Base-by-base conservation (phyloP, 139 green algal species). In the Chlorella sp. region DNA sequence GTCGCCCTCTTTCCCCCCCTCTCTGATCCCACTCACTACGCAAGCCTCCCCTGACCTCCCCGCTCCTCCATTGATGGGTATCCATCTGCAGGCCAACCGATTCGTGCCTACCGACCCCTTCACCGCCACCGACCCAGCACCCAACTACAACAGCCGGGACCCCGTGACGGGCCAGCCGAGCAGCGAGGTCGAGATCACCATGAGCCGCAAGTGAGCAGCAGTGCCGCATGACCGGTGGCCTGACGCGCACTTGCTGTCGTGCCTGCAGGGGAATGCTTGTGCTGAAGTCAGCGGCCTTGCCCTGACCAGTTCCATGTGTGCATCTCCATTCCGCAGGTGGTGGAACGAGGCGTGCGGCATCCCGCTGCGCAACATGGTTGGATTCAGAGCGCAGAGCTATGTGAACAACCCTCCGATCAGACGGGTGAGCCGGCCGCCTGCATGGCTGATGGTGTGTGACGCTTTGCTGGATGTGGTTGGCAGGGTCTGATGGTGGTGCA, bases 151-250 rank as follows among this genome's bases (percentile, higher is more conserved):
- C 16, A 39, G 32, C 32, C 71, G 78, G 39, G 78, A 83, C 39
- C 78, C 78, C 0, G 78, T 83, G 21, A 83, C 78, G 3, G 78
- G 78, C 39, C 57, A 83, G 78, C 78, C 78, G 24, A 61, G 39
- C 28, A 40, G 61, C 0, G 78, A 83, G 22, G 36, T 83, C 36
- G 78, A 83, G 37, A 83, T 83, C 78, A 83, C 78, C 78, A 83
- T 83, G 78, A 83, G 78, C 78, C 39, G 78, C 26, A n/a, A 83
- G 78, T 83, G 78, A 83, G 78, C 3, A 3, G 32, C n/a, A 19
- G 16, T 2, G 48, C 48, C 9, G 48, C 48, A 16, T 57, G 48
- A 57, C 7, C 9, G 5, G 48, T 9, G 9, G 48, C 48, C 48
- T 57, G 9, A 30, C 64, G 64, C 64, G 64, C 64, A 7, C 64